Evolutionary conservation across 2,329 filamentous ascomycete species (phyloP).

Genomic region (Reticulascus tulasneorum): DNA sequence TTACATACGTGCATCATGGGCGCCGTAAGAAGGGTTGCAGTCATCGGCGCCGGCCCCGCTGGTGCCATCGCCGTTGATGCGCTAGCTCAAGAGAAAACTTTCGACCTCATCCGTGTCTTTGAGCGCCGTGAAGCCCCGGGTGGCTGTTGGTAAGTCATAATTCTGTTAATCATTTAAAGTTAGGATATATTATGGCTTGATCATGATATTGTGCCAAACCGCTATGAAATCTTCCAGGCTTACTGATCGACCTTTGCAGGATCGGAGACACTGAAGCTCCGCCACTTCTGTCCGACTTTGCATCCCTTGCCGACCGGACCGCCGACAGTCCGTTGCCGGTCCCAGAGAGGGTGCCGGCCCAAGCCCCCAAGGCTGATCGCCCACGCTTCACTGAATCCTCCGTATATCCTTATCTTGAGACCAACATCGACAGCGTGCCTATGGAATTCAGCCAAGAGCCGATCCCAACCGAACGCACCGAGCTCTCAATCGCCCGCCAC

Average conservation of each 20-base stretch:
- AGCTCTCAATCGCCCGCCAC: slow-evolving; percentile 34
- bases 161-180: background rate
- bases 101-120: slow-evolving; percentile 58
- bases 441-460: slow-evolving; percentile 60
- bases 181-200: background rate
- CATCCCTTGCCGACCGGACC: slow-evolving; percentile 41
- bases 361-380: slow-evolving; percentile 36
- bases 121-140: slow-evolving; percentile 56
- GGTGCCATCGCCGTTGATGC: slow-evolving; percentile 60
- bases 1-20: slow-evolving; percentile 11
- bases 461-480: slow-evolving; percentile 36
- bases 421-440: slow-evolving; percentile 54
- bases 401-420: slow-evolving; percentile 61
- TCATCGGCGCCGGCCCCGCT: slow-evolving; percentile 58
- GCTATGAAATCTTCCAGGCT: too few species aligned
- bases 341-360: slow-evolving; percentile 43
- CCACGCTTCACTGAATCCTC: slow-evolving; percentile 54
- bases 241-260: slow-evolving; percentile 32
- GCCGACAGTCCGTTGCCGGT: slow-evolving; percentile 46
- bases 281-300: slow-evolving; percentile 39
- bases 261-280: slow-evolving; percentile 34
- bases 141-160: slow-evolving; percentile 53
- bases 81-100: slow-evolving; percentile 52
- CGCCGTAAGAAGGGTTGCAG: slow-evolving; percentile 40
- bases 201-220: background rate